Percentiles rank a stretch among this genome's conserved stretches.
Conservation (phyloP, 495 filamentous ascomycete species). For the Sabuloglossum arenarium region DNA sequence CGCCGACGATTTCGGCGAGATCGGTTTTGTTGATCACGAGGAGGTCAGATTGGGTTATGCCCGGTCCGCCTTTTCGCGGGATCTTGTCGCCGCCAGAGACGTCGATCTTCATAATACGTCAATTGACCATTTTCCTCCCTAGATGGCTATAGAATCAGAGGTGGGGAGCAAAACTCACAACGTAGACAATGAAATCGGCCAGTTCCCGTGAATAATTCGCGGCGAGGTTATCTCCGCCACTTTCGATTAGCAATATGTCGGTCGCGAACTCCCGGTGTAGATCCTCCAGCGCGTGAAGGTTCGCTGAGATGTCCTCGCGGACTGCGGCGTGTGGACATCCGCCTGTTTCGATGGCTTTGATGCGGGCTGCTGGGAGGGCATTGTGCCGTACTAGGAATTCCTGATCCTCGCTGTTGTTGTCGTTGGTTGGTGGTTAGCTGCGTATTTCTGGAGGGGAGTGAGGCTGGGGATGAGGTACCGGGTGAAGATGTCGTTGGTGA, state of each 20-base stretch:
- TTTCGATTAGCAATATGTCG: constrained; percentile 76
- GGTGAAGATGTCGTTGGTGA: constrained; percentile 99
- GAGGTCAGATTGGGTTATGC: constrained; percentile 87
- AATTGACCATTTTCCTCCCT: not conserved
- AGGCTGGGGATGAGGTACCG: constrained; percentile 18
- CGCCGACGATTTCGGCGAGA: constrained; percentile 75
- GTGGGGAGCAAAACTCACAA: constrained; percentile 16
- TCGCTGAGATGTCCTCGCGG: constrained; percentile 86
- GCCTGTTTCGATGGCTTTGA: constrained; percentile 92
- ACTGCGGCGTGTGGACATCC: constrained; percentile 96
- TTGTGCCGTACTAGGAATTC: constrained; percentile 81
- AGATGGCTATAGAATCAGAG: not conserved
- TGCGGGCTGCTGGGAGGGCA: constrained; percentile 62
- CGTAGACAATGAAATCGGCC: constrained; percentile 94
- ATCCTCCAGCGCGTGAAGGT: constrained; percentile 77
- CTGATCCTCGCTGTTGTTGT: constrained; percentile 72
- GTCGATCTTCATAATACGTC: constrained; percentile 35
- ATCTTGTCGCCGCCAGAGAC: constrained; percentile 96
- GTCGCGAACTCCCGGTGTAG: constrained; percentile 56
- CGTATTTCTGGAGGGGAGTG: not conserved
- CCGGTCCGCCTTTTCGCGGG: constrained; percentile 85
- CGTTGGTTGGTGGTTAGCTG: not conserved
- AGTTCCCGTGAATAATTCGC: constrained; percentile 89
- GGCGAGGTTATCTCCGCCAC: constrained; percentile 86
- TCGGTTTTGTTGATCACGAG: constrained; percentile 94